These are phyloP conservation scores for Suillus decipiens DNA, from an alignment of 768 basidiomycete species.

Conservation along the genomic window DNA sequence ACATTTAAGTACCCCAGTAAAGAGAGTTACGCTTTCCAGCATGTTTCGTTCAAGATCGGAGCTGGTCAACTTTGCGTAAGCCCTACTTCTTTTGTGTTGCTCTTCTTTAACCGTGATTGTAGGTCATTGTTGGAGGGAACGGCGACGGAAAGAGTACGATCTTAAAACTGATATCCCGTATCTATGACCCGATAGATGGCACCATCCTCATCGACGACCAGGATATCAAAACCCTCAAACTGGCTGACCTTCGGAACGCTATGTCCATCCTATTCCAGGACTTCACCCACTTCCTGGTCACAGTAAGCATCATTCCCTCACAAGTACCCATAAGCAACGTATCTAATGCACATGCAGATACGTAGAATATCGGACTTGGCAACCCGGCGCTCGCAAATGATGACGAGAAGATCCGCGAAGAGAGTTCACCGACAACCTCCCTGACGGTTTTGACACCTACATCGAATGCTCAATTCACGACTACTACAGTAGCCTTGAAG, in stretches of 20 bases:
- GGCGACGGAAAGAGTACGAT: no score
- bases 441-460: slow-evolving; percentile 70
- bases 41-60: slow-evolving; percentile 69
- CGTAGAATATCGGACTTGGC: slow-evolving; percentile 73
- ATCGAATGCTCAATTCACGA: no score
- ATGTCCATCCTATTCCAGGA: no score
- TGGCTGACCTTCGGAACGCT: no score
- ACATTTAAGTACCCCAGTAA: slow-evolving; percentile 67
- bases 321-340: background rate
- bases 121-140: no score
- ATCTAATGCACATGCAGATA: slow-evolving; percentile 44
- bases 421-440: slow-evolving; percentile 60
- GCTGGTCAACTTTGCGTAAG: slow-evolving; percentile 75
- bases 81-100: no score
- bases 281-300: no score
- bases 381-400: slow-evolving; percentile 57
- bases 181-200: no score
- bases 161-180: no score
- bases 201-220: no score
- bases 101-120: slow-evolving; percentile 21
- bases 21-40: slow-evolving; percentile 51
- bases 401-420: slow-evolving; percentile 57
- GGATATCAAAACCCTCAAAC: no score
- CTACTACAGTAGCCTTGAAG: no score
- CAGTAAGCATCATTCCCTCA: slow-evolving; percentile 23